Base-by-base conservation (phyloP, 345 rosid genomes). In the Murraya paniculata region DNA sequence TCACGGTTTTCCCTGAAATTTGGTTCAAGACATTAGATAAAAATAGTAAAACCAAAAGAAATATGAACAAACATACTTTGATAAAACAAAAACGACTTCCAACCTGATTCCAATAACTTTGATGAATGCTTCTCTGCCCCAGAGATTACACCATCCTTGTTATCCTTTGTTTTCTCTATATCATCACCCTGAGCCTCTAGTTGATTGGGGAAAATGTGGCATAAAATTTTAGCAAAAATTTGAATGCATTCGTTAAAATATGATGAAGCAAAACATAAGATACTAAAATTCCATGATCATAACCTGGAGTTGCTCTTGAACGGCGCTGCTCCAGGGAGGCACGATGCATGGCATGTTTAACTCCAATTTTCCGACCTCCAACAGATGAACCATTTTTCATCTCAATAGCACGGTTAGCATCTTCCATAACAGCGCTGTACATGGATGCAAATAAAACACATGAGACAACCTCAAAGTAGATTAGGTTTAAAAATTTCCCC, bases 301-400 rank as follows among this genome's bases (percentile, higher is more conserved):
- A 76, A 87, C 93, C 95, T 89, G 87, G 84, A 70, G 85, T 82
- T 66, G 84, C 85, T 82, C 92, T 92, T 16, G 89, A 66, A 24
- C 92, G 89, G 27, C 97, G 97, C 71, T 93, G 88, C 71, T 91
- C 89, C 39, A 94, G 81, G 53, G 98, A 71, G 76, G 94, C 94
- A 61, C 98, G 93, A 71, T 89, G 93, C 75, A 82, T 82, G 27
- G 98, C 99, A 76, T 91, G 97, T 80, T 95, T 95, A 78, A 90
- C 97, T 55, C 83, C 85, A 81, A 95, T 88, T 79, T 85, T 91
- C 67, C 93, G 98, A 59, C 97, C 95, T 38, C 93, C 98, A 78
- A 94, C 83, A 74, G 83, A 86, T 69, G 87, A 83, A 77, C 88
- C 92, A 73, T 88, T 89, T 81, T 91, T 95, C 59, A 86, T 80